These are phyloP conservation scores for Thalassiosira profunda DNA, from an alignment of 108 stramenopile species.

Conservation along the genomic window DNA sequence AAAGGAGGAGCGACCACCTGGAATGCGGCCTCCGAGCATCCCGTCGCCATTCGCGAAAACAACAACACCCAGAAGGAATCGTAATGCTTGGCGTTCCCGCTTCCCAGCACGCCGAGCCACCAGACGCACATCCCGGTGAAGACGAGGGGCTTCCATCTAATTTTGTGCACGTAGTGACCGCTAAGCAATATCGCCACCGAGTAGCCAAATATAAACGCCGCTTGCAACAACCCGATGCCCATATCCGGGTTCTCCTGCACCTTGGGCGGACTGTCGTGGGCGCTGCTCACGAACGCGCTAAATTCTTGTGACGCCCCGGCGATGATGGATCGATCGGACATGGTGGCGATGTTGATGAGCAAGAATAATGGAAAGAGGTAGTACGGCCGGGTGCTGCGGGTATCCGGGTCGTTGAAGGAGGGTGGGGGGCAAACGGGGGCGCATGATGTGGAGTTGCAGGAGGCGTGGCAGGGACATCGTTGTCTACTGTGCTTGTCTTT, in stretches of 20 bases:
- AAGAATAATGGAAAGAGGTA: slow-evolving; percentile 52
- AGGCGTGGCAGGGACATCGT: too few relatives aligned
- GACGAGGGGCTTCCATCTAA: slow-evolving; percentile 50
- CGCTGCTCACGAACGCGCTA: slow-evolving; percentile 30
- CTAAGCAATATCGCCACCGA: slow-evolving; percentile 25
- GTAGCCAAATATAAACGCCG: slow-evolving; percentile 51
- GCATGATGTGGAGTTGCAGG: neutral
- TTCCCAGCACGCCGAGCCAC: slow-evolving; percentile 46
- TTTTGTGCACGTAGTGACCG: slow-evolving; percentile 47
- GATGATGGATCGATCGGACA: slow-evolving; percentile 53
- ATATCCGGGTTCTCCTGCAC: slow-evolving; percentile 44
- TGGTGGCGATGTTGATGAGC: slow-evolving; percentile 37
- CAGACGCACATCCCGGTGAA: slow-evolving; percentile 31
- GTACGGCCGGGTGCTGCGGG: slow-evolving; percentile 37
- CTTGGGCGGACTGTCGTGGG: slow-evolving; percentile 27
- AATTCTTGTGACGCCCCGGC: slow-evolving; percentile 49
- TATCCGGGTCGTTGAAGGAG: slow-evolving; percentile 12
- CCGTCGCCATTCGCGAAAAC: slow-evolving; percentile 46
- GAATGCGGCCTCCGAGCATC: slow-evolving; percentile 48
- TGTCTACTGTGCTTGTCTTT: too few relatives aligned
- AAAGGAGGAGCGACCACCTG: slow-evolving; percentile 48
- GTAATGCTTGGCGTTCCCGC: slow-evolving; percentile 24
- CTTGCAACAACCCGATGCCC: slow-evolving; percentile 17
- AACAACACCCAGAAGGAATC: slow-evolving; percentile 45
- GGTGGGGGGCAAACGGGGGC: slow-evolving; percentile 16